Evolutionary conservation across 208 protist species (phyloP).

Genomic region (Crithidia expoeki): DNA sequence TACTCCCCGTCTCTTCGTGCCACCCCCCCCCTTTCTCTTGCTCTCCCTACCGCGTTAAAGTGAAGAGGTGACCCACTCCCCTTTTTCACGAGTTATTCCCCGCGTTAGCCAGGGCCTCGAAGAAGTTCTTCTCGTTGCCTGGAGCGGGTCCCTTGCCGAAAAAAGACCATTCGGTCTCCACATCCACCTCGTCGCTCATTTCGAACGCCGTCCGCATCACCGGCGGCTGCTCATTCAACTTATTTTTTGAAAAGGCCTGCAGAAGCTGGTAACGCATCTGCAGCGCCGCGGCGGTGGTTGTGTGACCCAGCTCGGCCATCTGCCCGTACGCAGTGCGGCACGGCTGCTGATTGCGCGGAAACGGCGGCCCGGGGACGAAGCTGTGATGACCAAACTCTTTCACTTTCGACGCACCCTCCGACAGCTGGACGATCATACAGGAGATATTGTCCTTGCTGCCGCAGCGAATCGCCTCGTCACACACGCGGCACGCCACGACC

Average conservation of each 20-base stretch:
- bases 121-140: conserved; percentile 83
- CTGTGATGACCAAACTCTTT: conserved; percentile 49
- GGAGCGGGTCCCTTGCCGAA: conserved; percentile 84
- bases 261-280: conserved; percentile 75
- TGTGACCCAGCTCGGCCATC: conserved; percentile 68
- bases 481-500: conserved; percentile 77
- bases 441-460: conserved; percentile 94
- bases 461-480: conserved; percentile 87
- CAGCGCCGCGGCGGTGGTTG: conserved; percentile 58
- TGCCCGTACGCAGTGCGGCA: conserved; percentile 71
- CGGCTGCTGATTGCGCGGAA: conserved; percentile 71
- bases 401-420: conserved; percentile 64
- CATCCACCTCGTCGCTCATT: conserved; percentile 87
- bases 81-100: conserved; percentile 21
- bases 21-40: no score
- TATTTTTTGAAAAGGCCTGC: conserved; percentile 68
- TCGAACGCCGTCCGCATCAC: conserved; percentile 86
- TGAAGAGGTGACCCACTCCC: conserved; percentile 1
- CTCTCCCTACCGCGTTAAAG: neutral
- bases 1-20: neutral
- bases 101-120: conserved; percentile 60
- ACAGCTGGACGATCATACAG: conserved; percentile 80
- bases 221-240: conserved; percentile 50
- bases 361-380: conserved; percentile 83
- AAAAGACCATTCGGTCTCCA: conserved; percentile 82